A percentile compares a stretch with the other conserved stretches of the same genome.
Conservation (phyloP, 257 asterid species). For the Solanum corneliomulleri region DNA sequence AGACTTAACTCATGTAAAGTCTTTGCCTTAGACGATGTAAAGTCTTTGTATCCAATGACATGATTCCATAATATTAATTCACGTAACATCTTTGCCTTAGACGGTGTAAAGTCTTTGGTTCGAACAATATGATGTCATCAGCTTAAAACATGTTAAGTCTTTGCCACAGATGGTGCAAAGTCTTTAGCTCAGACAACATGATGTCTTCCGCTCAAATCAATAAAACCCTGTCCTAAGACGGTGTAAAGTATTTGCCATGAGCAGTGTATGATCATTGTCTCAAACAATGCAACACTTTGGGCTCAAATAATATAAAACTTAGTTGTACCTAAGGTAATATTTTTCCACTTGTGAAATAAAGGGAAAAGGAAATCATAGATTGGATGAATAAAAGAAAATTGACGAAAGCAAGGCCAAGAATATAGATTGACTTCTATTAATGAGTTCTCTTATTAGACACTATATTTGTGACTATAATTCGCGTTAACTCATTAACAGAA, state of each 20-base stretch:
- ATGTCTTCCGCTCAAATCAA: too few species aligned
- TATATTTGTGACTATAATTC: not conserved
- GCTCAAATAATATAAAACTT: not conserved
- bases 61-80: not conserved
- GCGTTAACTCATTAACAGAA: too few species aligned
- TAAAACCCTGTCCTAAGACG: too few species aligned
- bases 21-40: not conserved
- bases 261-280: not conserved
- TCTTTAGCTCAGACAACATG: not conserved
- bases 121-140: too few species aligned
- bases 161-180: not conserved
- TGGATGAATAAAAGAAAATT: not conserved
- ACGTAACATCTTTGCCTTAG: too few species aligned
- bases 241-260: not conserved
- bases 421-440: not conserved
- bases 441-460: not conserved
- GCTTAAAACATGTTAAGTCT: not conserved
- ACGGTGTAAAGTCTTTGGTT: not conserved
- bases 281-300: not conserved
- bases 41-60: not conserved
- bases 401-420: too few species aligned
- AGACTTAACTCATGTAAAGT: not conserved
- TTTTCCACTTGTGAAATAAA: not conserved
- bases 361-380: too few species aligned
- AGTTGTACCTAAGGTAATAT: too few species aligned